Base-by-base conservation (phyloP, 257 asterid genomes). In the Knoxia roxburghii region DNA sequence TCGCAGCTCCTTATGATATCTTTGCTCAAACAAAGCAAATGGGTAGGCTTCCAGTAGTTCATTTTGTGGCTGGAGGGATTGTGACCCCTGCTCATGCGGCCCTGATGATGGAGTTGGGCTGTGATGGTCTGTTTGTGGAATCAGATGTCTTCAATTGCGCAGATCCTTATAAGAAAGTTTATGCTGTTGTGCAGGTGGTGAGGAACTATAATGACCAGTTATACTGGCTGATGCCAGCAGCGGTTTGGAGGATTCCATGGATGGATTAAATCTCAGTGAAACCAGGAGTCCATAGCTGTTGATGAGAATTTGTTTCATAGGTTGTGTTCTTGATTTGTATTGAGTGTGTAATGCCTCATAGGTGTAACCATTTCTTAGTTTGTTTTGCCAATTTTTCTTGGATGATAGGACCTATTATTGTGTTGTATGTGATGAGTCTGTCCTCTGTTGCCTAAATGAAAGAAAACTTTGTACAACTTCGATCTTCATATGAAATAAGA, bases 1-100 rank as follows among this genome's bases (percentile, higher is more conserved):
- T 88, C 14, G 69, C 68, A 20, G 96, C 96, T 27, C 93, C 95
- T 2, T 89, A 89, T 27, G 96, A 89, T 65, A 79, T 87, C 0
- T 88, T 87, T 29, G 95, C 86, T 0, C 96, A 90, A 74, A 81
- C 95, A 20, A 90, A 88, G 83, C 95, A 90, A 68, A 82, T 88
- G 88, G 90, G 91, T 23, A 77, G 97, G 86, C 80, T 90, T 52
- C 97, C 97, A 27, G 97, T 88, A 52, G 96, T 88, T 62, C 95
- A 88, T 80, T 90, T 90, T 7, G 95, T 95, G 0, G 83, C 96
- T 2, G 97, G 97, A 35, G 97, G 97, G 23, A 81, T 90, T 1
- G 73, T 52, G 1, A 88, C 97, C 4, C 95, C 97, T 32, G 96
- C 97, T 0, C 96, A 88, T 58, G 97, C 97, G 0, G 97, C 97